Evolutionary conservation across 768 basidiomycete species (phyloP).

Genomic region (Russula abietina): DNA sequence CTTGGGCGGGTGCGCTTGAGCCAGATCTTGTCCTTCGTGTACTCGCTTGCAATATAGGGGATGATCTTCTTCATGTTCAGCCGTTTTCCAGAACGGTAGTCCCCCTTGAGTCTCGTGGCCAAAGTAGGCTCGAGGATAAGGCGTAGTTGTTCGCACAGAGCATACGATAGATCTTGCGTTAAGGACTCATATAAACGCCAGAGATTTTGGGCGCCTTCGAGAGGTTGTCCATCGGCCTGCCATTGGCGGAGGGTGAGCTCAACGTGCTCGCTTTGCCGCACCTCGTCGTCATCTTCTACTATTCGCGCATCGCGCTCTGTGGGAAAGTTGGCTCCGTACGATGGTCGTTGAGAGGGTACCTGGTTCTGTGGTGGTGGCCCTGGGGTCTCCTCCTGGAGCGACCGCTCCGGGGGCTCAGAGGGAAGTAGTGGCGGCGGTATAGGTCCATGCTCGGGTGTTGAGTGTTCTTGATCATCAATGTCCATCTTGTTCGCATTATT

Average conservation of each 20-base stretch:
- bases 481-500: constrained; percentile 42
- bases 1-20: constrained; percentile 89
- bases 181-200: constrained; percentile 90
- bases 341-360: constrained; percentile 19
- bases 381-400: constrained; percentile 35
- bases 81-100: constrained; percentile 95
- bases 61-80: constrained; percentile 99
- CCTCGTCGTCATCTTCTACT: constrained; percentile 29
- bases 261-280: constrained; percentile 32
- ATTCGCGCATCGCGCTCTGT: constrained; percentile 3
- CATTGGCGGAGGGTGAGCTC: constrained; percentile 55
- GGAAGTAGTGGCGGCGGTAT: constrained; percentile 28
- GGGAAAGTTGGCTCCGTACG: constrained; percentile 25
- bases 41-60: constrained; percentile 95
- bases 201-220: constrained; percentile 57
- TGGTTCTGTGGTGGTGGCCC: constrained; percentile 42
- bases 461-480: constrained; percentile 36
- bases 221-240: constrained; percentile 54
- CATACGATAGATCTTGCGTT: constrained; percentile 85
- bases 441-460: not conserved
- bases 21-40: constrained; percentile 99
- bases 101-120: constrained; percentile 90
- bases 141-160: constrained; percentile 92
- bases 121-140: constrained; percentile 93
- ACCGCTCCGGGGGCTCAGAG: constrained; percentile 30